Evolutionary conservation across 805 yeast species (phyloP).

Genomic region (Sugiyamaella americana): DNA sequence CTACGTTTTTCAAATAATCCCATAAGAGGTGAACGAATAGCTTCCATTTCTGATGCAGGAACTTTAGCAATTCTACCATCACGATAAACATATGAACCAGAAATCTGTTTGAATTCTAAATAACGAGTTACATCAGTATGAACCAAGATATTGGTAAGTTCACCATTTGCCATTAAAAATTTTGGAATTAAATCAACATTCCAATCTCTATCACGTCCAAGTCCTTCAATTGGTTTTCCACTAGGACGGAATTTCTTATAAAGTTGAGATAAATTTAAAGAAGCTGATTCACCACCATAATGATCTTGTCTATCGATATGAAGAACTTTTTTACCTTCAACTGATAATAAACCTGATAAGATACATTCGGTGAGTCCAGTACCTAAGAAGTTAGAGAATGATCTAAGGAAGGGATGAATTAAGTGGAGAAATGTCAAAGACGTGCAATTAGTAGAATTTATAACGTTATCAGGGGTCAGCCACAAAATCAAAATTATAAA

Average conservation of each 20-base stretch:
- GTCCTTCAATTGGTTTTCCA: constrained; percentile 54
- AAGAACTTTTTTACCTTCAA: constrained; percentile 96
- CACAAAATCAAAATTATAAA: neutral
- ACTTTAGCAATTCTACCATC: constrained; percentile 90
- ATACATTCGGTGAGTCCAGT: constrained; percentile 93
- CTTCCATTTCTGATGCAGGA: constrained; percentile 88
- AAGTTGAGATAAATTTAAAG: constrained; percentile 39
- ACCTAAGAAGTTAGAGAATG: too few relatives aligned
- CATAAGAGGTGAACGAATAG: constrained; percentile 85
- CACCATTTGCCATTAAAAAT: constrained; percentile 96
- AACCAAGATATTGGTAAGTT: constrained; percentile 86
- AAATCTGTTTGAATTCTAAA: constrained; percentile 91
- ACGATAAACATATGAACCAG: constrained; percentile 92
- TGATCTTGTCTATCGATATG: constrained; percentile 96
- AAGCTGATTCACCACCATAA: constrained; percentile 63
- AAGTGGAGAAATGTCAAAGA: too few relatives aligned
- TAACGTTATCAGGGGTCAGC: too few relatives aligned
- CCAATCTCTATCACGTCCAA: constrained; percentile 96
- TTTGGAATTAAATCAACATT: constrained; percentile 96
- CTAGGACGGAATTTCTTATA: constrained; percentile 84
- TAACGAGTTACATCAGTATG: constrained; percentile 95
- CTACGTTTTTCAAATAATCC: constrained; percentile 95
- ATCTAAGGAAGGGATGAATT: too few relatives aligned
- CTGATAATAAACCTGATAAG: constrained; percentile 85
- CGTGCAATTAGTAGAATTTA: too few relatives aligned